Base-by-base conservation (phyloP, 306 rosid genomes). In the Lithocarpus polystachyus region DNA sequence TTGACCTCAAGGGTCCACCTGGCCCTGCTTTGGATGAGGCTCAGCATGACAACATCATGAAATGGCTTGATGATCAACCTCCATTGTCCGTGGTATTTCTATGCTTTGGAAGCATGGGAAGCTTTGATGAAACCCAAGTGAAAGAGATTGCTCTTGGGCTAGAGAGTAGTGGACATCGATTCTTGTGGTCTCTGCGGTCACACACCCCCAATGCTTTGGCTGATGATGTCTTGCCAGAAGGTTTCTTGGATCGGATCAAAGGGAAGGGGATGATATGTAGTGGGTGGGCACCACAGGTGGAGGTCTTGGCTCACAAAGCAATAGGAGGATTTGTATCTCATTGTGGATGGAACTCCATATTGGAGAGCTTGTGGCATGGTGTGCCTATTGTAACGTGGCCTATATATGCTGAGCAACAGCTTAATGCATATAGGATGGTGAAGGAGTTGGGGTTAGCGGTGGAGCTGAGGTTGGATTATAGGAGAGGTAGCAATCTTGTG, bases 321-420 rank as follows among this genome's bases (percentile, higher is more conserved):
- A 76, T 79, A 19, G 84, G 83, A 56, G 91, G 93, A 5, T 91
- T 89, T 68, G 82, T 89, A 6, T 88, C 89, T 3, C 97, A 88
- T 53, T 91, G 92, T 68, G 93, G 92, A 12, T 91, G 97, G 97
- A 91, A 89, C 71, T 91, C 93, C 11, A 57, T 89, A 48, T 56
- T 89, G 75, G 97, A 89, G 79, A 89, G 93, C 76, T 68, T 91
- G 86, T 91, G 93, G 93, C 76, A 80, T 77, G 92, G 92, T 3
- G 93, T 91, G 2, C 97, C 93, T 3, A 82, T 88, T 76, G 77
- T 86, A 71, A 88, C 97, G 20, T 91, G 90, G 97, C 97, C 93
- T 15, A 71, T 89, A n/a, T 88, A 86, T 80, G 93, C 86, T n/a
- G 97, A 89, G 76, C 92, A 92, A 4, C 89, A 89, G 59, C 68